Percentiles rank a stretch among this genome's conserved stretches.
These are phyloP conservation scores for Epichloe festucae DNA, from an alignment of 2,329 filamentous ascomycete species.

Conservation along the genomic window DNA sequence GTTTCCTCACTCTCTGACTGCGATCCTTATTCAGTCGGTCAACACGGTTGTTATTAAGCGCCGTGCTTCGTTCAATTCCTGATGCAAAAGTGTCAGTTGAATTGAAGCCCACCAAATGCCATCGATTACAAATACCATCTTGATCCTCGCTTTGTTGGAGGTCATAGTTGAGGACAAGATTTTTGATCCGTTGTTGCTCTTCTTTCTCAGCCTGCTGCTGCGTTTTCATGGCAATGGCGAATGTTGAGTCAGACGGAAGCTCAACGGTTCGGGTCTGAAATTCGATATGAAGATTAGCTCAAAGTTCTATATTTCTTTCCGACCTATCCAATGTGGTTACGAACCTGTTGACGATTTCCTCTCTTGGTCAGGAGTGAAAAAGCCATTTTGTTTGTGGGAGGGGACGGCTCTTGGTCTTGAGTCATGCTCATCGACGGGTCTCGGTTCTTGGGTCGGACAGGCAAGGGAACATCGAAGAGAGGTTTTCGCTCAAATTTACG, in stretches of 20 bases:
- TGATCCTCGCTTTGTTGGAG: conserved; percentile 69
- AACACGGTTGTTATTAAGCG: conserved; percentile 39
- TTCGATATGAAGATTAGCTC: conserved; percentile 5
- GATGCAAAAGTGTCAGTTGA: conserved; percentile 13
- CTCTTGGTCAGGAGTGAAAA: conserved; percentile 93
- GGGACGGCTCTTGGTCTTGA: conserved; percentile 11
- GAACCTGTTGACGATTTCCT: conserved; percentile 85
- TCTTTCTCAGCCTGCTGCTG: conserved; percentile 92
- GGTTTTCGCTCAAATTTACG: conserved; percentile 92
- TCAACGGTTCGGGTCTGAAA: conserved; percentile 77
- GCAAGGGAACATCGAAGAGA: conserved; percentile 92
- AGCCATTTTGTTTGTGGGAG: conserved; percentile 58
- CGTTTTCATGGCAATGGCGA: conserved; percentile 90
- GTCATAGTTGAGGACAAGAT: conserved; percentile 91
- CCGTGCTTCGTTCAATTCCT: conserved; percentile 36
- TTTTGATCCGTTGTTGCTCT: conserved; percentile 98
- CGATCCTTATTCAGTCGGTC: conserved; percentile 49
- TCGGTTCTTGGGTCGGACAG: conserved; percentile 61
- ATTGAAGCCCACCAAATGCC: background rate
- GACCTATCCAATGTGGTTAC: background rate
- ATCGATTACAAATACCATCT: conserved; percentile 48
- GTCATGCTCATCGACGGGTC: conserved; percentile 32
- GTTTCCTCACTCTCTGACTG: conserved; percentile 72
- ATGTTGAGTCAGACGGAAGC: conserved; percentile 78
- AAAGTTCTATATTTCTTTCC: background rate